Percentiles rank a stretch among this genome's conserved stretches.
These are phyloP conservation scores for Rhododendron molle DNA, from an alignment of 148 eudicot genomes.

Conservation along the genomic window DNA sequence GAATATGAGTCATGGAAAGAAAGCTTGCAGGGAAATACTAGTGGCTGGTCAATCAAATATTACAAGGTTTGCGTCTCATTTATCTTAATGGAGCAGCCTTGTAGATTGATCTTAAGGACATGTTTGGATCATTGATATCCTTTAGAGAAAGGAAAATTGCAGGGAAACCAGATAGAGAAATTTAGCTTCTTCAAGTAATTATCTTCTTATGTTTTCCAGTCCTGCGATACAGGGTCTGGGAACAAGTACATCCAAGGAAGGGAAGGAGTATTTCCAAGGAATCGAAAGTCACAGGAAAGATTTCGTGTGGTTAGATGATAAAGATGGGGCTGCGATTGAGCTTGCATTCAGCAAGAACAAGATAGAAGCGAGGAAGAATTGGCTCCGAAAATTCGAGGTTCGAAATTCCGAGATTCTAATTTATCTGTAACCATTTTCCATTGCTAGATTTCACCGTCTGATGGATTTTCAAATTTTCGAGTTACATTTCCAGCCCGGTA, in stretches of 20 bases:
- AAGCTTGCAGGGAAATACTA: slow-evolving; percentile 38
- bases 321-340: slow-evolving; percentile 88
- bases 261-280: slow-evolving; percentile 62
- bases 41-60: slow-evolving; percentile 79
- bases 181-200: no score
- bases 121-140: no score
- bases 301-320: slow-evolving; percentile 60
- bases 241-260: slow-evolving; percentile 80
- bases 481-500: slow-evolving; percentile 45
- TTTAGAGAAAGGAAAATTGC: no score
- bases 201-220: no score
- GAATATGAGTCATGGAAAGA: slow-evolving; percentile 79
- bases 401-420: neutral
- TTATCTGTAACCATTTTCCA: neutral
- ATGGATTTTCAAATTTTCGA: no score
- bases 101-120: no score
- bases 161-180: no score
- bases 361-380: slow-evolving; percentile 89
- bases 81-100: no score
- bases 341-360: slow-evolving; percentile 95
- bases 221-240: slow-evolving; percentile 72
- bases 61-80: slow-evolving; percentile 60
- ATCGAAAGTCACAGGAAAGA: slow-evolving; percentile 68
- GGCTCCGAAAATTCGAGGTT: slow-evolving; percentile 88
- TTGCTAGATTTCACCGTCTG: no score